These are phyloP conservation scores for Yamadazyma phyllophila DNA, from an alignment of 805 yeast species.

Conservation along the genomic window DNA sequence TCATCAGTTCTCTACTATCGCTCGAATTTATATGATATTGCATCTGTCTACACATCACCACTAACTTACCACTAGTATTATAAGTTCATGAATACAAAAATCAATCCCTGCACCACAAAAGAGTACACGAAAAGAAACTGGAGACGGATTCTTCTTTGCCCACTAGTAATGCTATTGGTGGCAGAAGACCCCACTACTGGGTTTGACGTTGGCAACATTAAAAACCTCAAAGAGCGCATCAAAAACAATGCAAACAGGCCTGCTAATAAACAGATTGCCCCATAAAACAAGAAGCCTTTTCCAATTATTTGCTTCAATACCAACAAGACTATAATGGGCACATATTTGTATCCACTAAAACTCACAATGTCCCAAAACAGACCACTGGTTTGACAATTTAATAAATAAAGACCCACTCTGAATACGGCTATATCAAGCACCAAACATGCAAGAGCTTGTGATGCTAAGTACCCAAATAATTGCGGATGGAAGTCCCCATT, in stretches of 20 bases:
- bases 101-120: conserved; percentile 70
- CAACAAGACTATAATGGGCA: conserved; percentile 64
- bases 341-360: conserved; percentile 92
- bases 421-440: conserved; percentile 72
- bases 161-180: conserved; percentile 57
- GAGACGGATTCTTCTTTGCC: conserved; percentile 74
- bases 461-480: conserved; percentile 79
- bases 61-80: not conserved
- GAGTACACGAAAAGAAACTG: conserved; percentile 86
- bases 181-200: conserved; percentile 25
- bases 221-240: conserved; percentile 66
- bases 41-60: no score
- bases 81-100: conserved; percentile 65
- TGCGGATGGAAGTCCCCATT: conserved; percentile 92
- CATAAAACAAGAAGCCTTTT: conserved; percentile 36
- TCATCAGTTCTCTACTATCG: no score
- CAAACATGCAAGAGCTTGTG: conserved; percentile 82
- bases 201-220: conserved; percentile 59
- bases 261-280: conserved; percentile 26
- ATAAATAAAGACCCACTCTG: conserved; percentile 77
- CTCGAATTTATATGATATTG: no score
- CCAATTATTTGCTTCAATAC: conserved; percentile 48
- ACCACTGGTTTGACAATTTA: conserved; percentile 62
- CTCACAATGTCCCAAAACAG: conserved; percentile 77
- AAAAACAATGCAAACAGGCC: conserved; percentile 53